Base-by-base conservation (phyloP, 805 yeast genomes). In the Maudiozyma pseudohumilis region DNA sequence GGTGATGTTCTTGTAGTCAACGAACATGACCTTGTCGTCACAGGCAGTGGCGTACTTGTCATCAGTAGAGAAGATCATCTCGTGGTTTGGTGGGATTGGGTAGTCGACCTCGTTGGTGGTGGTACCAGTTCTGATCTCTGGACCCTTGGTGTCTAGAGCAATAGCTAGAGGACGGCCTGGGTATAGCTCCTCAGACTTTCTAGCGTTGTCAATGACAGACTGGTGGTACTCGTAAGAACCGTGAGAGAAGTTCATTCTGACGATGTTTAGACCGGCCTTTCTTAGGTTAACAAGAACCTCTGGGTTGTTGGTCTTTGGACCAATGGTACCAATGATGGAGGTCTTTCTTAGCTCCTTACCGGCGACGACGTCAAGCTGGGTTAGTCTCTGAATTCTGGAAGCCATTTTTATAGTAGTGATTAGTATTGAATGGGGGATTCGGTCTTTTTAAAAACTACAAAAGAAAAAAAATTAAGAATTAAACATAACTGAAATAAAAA, bases 61-160 rank as follows among this genome's bases (percentile, higher is more conserved):
- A 64, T 89, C 94, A 45, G 97, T 92, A 63, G 96, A 69, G 74
- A 92, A 83, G 60, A 70, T 77, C 94, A 92, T 83, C 65, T 81
- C 89, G 66, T 86, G 95, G 68, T 77, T 78, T 44, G 92, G 74
- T 32, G 74, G 66, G 57, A 92, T 82, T 58, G 95, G 81, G 68
- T 67, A 86, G 62, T 92, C 98, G 44, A 67, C 65, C 42, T 75
- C 83, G 56, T 74, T 84, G 47, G 67, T 63, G 54, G 98, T 92
- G 65, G 87, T 78, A 67, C 98, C 98, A 42, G 98, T 89, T 77
- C 98, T 85, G 71, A 92, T 92, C 72, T 92, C 98, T 47, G 98
- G 98, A 54, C 98, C 98, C 77, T 92, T 92, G 65, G 97, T 92
- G 67, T 92, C 98, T 56, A 92, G 78, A 49, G 98, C 98, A 66